Evolutionary conservation across 2,329 filamentous ascomycete genomes (phyloP), one percentile per base, ranked within the genome.

Genomic region (Fusarium siculi): DNA sequence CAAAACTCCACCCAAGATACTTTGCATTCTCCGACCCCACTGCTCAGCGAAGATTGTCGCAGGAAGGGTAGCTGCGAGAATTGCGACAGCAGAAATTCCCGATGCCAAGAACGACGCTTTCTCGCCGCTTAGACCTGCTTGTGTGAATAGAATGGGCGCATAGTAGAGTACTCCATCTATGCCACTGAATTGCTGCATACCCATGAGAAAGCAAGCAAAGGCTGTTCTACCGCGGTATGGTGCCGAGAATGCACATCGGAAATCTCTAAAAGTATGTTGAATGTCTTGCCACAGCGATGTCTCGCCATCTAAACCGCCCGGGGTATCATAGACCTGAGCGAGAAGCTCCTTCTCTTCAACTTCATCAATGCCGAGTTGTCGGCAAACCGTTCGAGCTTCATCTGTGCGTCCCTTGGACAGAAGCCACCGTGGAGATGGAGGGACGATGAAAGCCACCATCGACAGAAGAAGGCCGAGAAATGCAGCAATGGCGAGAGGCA

Each of bases 101-200:
- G 89, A 90, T 1, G 89, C 89, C 18, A 91, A 81, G 65, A 90
- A 88, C 0, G 85, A 87, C 4, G 87, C 85, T 62, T 85, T 83
- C 16, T 86, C 82, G 4, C 86, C 87, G 11, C 82, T 81, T 5
- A 92, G 82, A 0, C 90, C 90, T 0, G 90, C 89, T 63, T 90
- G 87, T 25, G 85, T 82, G 72, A 92, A 91, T 0, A 92, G 80
- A 1, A 88, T 81, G 0, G 90, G 90, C 0, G 89, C 88, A 63
- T 92, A 92, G 69, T 89, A 90, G 5, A 91, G 81, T 1, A 91
- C 85, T 1, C 88, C 89, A 42, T 92, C 89, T 43, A 91, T 91
- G 1, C 90, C 89, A 23, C 83, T 86, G 16, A 91, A 82, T 53
- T 91, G 90, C 65, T 90, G 87, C 81, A 90, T 87, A 1, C 82